These are phyloP conservation scores for Aphanomyces invadans DNA, from an alignment of 352 stramenopile species.

Conservation along the genomic window DNA sequence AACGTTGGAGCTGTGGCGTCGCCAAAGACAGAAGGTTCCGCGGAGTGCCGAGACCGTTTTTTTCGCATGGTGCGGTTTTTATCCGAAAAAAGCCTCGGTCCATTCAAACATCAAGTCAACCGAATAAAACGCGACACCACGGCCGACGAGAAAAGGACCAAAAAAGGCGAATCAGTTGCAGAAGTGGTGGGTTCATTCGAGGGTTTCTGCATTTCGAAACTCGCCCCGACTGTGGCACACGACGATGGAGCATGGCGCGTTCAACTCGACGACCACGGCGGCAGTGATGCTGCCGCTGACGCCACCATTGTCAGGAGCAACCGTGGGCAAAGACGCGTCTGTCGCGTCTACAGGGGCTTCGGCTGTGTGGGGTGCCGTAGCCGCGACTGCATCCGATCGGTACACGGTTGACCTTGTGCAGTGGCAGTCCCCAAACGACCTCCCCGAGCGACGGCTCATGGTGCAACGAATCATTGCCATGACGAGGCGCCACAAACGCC, in stretches of 20 bases:
- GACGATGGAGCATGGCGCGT: not conserved
- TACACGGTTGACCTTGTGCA: conserved; percentile 73
- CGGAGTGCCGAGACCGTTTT: not conserved
- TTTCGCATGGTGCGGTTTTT: not conserved
- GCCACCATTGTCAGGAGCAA: not conserved
- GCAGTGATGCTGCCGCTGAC: not conserved
- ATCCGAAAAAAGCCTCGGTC: not conserved
- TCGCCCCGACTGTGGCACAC: not conserved
- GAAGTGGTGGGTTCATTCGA: too few relatives aligned
- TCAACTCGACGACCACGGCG: not conserved
- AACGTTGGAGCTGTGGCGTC: not conserved
- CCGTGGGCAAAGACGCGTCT: not conserved
- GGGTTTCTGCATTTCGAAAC: conserved; percentile 19
- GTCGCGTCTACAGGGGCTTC: not conserved
- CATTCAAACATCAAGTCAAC: conserved; percentile 16
- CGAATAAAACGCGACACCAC: not conserved
- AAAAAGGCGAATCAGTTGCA: not conserved
- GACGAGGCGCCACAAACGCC: conserved; percentile 36
- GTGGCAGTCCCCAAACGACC: conserved; percentile 52
- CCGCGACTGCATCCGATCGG: conserved; percentile 30
- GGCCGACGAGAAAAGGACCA: not conserved
- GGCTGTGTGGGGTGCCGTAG: not conserved
- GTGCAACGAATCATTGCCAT: conserved; percentile 65
- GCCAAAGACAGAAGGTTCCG: conserved; percentile 3
- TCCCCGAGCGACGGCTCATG: conserved; percentile 56